Percentiles rank a stretch among this genome's conserved stretches.
phyloP scores from a whole-genome alignment of 2,329 filamentous ascomycete genomes.

The Xylaria hypoxylon region DNA sequence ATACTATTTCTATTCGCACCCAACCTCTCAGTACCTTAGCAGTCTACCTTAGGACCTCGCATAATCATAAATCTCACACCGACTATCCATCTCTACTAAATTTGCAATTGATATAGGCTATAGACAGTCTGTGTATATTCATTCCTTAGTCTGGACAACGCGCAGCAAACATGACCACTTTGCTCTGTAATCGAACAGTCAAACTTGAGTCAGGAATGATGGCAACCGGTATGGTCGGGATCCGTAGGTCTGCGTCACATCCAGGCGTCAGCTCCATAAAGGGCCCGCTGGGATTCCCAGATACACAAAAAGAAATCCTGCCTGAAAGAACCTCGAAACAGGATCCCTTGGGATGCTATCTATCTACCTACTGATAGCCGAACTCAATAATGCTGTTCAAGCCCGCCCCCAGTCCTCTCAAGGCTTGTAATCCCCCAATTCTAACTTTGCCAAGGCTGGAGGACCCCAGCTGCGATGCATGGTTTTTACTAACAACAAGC shows the following conservation, averaged over 20 bases:
- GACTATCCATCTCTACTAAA: constrained; percentile 15
- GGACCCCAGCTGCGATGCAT: constrained; percentile 16
- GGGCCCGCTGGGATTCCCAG: constrained; percentile 10
- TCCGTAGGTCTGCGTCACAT: constrained; percentile 30
- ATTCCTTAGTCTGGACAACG: neutral
- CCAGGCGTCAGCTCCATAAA: constrained; percentile 29
- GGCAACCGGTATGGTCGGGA: neutral
- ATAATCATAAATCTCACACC: constrained; percentile 26
- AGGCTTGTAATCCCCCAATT: constrained; percentile 8
- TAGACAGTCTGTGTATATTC: neutral
- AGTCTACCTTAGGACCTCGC: constrained; percentile 14
- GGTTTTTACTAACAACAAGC: neutral
- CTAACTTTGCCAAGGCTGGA: constrained; percentile 19
- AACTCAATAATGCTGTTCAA: constrained; percentile 1
- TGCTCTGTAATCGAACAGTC: constrained; percentile 10
- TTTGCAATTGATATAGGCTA: neutral
- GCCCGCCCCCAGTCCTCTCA: constrained; percentile 1
- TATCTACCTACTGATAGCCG: neutral
- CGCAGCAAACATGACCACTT: neutral
- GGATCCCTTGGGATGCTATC: neutral
- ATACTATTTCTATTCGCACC: constrained; percentile 13
- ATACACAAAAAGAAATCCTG: neutral
- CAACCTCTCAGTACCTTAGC: constrained; percentile 9
- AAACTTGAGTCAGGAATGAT: constrained; percentile 20
- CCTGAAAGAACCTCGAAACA: constrained; percentile 2